Evolutionary conservation across 2,329 filamentous ascomycete species (phyloP).

Genomic region (Xylariales sp.): DNA sequence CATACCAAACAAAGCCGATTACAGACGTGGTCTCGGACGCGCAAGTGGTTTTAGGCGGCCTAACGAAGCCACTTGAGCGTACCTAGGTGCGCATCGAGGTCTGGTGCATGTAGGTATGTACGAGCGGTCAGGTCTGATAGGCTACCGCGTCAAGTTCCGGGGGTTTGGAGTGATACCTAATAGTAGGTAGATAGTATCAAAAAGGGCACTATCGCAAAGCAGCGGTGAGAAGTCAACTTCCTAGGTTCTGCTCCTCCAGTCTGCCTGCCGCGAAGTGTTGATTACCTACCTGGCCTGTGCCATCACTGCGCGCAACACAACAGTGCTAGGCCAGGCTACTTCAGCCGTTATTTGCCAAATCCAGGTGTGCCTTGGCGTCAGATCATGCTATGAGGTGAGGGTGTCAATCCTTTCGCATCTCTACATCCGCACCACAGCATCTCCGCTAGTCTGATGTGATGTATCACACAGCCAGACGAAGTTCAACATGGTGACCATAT

Average conservation of each 20-base stretch:
- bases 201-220: too few relatives aligned
- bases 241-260: background rate
- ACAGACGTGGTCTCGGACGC: too few relatives aligned
- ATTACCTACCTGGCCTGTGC: background rate
- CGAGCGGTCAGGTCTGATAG: background rate
- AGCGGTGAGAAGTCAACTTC: conserved; percentile 6
- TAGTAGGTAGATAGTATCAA: too few relatives aligned
- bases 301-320: background rate
- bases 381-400: background rate
- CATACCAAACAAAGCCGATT: too few relatives aligned
- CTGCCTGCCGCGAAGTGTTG: background rate
- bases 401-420: too few relatives aligned
- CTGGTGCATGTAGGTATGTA: background rate
- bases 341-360: conserved; percentile 1
- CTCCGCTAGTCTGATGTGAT: too few relatives aligned
- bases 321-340: background rate
- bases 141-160: too few relatives aligned
- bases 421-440: too few relatives aligned
- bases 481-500: too few relatives aligned
- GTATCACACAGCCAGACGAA: too few relatives aligned
- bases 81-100: background rate
- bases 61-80: background rate
- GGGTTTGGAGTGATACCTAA: too few relatives aligned
- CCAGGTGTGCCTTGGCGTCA: background rate
- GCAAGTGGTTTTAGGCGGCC: background rate